Evolutionary conservation across 305 asterid genomes (phyloP), one percentile per base, ranked within the genome.

Genomic region (Fraxinus floribunda): DNA sequence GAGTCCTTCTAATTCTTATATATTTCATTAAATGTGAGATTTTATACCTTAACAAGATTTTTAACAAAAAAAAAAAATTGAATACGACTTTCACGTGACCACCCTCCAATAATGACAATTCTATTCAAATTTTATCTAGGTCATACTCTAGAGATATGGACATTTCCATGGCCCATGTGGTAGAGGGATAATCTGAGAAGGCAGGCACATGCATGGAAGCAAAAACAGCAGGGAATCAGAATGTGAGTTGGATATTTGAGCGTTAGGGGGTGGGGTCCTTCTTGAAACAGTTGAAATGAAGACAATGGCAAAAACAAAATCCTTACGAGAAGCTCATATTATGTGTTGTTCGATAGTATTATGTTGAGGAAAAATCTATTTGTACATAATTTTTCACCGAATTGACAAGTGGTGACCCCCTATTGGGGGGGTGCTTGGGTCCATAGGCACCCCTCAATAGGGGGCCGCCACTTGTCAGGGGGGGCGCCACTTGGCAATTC

Each of bases 141-240:
- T 10, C 22, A 26, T 66, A 26, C 15, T 0, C 74, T 66, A 26
- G 74, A 16, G 38, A 66, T 26, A 38, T 24, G 77, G 66, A 52
- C 76, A 49, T 52, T 62, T 46, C 0, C 73, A 79, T 78, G 90
- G 49, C 88, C 91, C 88, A 83, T 85, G 24, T 68, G 84, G 29
- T 35, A 72, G 71, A 84, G 81, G 74, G 76, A 77, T 79, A 49
- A 79, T 35, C 55, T 36, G 55, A 52, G 30, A 85, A 13, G 64
- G 82, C 81, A 13, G 64, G 82, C 81, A 78, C 75, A 60, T 57
- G 81, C 34, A 10, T 85, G 88, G 86, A 79, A 20, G 81, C 72
- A 76, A 78, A 74, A 78, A 75, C 20, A 60, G 34, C 24, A 35
- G 26, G 26, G 78, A 71, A 18, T 62, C 79, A 71, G 35, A 77